These are phyloP conservation scores for Thelephora terrestris DNA, from an alignment of 1,284 basidiomycete species.

Conservation along the genomic window DNA sequence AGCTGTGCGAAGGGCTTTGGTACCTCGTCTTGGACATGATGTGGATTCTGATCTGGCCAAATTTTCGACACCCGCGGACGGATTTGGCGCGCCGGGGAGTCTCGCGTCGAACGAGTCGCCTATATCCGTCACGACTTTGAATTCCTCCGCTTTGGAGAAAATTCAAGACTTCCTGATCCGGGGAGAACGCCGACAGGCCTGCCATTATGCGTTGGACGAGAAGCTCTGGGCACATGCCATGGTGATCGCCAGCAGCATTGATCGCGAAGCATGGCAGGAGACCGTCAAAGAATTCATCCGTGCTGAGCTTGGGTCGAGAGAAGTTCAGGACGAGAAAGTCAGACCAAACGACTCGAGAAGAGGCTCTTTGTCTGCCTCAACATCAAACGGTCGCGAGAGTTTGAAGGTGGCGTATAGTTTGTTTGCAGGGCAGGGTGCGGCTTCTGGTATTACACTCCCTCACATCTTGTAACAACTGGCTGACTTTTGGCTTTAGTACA, in stretches of 20 bases:
- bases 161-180: constrained; percentile 72
- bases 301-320: constrained; percentile 56
- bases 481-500: constrained; percentile 41
- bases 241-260: constrained; percentile 88
- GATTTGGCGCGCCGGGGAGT: constrained; percentile 6
- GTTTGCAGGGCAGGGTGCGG: constrained; percentile 75
- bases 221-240: constrained; percentile 95
- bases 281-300: constrained; percentile 81
- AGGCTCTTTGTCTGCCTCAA: constrained; percentile 13
- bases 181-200: constrained; percentile 83
- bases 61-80: not conserved
- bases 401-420: constrained; percentile 80
- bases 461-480: not conserved
- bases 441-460: constrained; percentile 43
- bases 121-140: constrained; percentile 25
- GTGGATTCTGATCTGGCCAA: constrained; percentile 8
- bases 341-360: not conserved
- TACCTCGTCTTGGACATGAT: constrained; percentile 39
- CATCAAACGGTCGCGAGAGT: constrained; percentile 51
- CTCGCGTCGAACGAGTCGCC: constrained; percentile 11
- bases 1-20: constrained; percentile 51
- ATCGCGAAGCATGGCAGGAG: constrained; percentile 90
- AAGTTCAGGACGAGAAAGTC: constrained; percentile 12
- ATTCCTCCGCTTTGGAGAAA: constrained; percentile 58
- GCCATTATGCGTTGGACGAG: constrained; percentile 80